These are phyloP conservation scores for Aureobasidium sp. DNA, from an alignment of 2,329 filamentous ascomycete species.

Conservation along the genomic window DNA sequence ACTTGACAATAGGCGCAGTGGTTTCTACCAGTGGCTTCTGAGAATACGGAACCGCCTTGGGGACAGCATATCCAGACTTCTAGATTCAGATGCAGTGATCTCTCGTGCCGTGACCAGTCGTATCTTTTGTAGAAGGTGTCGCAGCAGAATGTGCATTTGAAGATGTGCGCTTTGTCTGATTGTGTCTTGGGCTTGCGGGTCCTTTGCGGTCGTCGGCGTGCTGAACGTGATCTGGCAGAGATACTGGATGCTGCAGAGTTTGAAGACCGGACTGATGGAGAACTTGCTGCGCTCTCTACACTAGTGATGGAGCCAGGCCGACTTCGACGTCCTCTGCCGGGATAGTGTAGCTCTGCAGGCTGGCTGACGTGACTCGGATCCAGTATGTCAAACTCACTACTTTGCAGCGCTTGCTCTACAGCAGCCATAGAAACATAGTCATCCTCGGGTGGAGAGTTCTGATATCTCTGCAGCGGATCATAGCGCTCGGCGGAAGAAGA, in stretches of 20 bases:
- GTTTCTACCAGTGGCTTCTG: slow-evolving; percentile 47
- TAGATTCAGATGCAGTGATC: slow-evolving; percentile 56
- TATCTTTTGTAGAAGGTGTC: slow-evolving; percentile 50
- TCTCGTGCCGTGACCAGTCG: slow-evolving; percentile 57
- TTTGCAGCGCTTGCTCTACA: slow-evolving; percentile 51
- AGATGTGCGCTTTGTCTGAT: slow-evolving; percentile 37
- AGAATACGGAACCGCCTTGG: slow-evolving; percentile 47
- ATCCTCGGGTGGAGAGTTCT: slow-evolving; percentile 60
- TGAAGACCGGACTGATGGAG: background rate
- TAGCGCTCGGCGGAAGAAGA: background rate
- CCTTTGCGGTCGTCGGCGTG: background rate
- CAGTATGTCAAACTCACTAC: background rate
- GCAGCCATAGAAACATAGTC: slow-evolving; percentile 57
- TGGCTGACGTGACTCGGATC: background rate
- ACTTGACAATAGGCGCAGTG: slow-evolving; percentile 53
- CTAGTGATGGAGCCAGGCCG: background rate
- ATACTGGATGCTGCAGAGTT: slow-evolving; percentile 4
- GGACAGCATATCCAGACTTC: slow-evolving; percentile 58
- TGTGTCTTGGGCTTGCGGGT: slow-evolving; percentile 6
- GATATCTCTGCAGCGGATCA: slow-evolving; percentile 51
- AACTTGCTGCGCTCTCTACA: slow-evolving; percentile 1
- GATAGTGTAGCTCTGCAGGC: background rate
- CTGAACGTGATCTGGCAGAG: slow-evolving; percentile 2
- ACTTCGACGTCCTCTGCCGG: slow-evolving; percentile 1
- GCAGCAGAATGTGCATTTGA: slow-evolving; percentile 52